These are phyloP conservation scores for Puccinia coronata DNA, from an alignment of 1,284 basidiomycete genomes.

Conservation along the genomic window DNA sequence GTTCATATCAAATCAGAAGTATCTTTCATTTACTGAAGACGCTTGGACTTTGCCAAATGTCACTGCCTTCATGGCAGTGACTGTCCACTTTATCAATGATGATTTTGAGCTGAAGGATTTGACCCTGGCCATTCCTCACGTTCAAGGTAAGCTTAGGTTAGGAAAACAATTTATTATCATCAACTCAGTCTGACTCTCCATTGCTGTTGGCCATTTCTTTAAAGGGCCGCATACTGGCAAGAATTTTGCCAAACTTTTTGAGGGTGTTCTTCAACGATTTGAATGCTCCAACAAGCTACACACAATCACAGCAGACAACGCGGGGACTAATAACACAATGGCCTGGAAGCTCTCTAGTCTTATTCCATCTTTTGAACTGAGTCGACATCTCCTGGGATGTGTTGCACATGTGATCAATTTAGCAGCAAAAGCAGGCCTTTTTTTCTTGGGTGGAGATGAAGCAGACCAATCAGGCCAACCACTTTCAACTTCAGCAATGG, in stretches of 20 bases:
- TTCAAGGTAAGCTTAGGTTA: not conserved
- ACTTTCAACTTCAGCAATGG: not conserved
- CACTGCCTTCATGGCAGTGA: constrained; percentile 6
- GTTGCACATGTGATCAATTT: constrained; percentile 8
- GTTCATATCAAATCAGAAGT: not conserved
- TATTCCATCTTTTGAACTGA: not conserved
- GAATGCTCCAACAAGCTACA: not conserved
- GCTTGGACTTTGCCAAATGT: constrained; percentile 7
- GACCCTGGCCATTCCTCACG: not conserved
- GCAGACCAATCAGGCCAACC: not conserved
- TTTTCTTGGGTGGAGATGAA: not conserved
- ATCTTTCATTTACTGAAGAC: not conserved
- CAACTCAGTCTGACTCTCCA: not conserved
- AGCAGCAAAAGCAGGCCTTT: not conserved
- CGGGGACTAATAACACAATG: not conserved
- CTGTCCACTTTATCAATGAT: constrained; percentile 1
- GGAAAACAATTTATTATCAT: not conserved
- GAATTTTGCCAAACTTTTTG: not conserved
- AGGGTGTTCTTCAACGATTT: not conserved
- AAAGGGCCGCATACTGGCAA: not conserved
- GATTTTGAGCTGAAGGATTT: not conserved
- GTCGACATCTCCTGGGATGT: not conserved
- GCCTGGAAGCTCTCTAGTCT: not conserved
- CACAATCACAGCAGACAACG: constrained; percentile 13
- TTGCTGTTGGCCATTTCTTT: not conserved